Conservation (phyloP, 257 asterid genomes). For the Fraxinus quadrangulata region DNA sequence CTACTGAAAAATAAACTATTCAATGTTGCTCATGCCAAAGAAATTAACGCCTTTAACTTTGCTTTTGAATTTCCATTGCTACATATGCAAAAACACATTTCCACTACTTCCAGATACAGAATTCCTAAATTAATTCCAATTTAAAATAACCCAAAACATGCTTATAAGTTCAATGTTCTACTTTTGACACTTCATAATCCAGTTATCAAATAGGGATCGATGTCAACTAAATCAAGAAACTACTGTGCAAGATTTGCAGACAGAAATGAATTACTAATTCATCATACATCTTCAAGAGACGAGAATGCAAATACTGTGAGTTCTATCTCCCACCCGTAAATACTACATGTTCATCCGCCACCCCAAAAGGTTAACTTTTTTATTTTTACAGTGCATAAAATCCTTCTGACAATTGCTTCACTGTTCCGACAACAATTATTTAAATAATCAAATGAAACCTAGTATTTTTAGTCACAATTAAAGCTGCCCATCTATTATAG, state of each 20-base stretch:
- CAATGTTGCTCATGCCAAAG: not conserved
- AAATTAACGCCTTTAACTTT: conserved; percentile 13
- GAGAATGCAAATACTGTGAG: too few species aligned
- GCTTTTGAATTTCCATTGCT: not conserved
- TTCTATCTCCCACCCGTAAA: too few species aligned
- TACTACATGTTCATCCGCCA: too few species aligned
- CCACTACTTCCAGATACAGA: not conserved
- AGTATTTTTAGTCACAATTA: not conserved
- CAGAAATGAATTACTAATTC: too few species aligned
- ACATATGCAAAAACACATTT: not conserved
- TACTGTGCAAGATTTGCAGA: too few species aligned
- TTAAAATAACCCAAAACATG: not conserved
- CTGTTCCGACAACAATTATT: not conserved
- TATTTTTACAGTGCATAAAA: too few species aligned
- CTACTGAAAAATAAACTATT: not conserved
- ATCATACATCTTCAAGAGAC: too few species aligned
- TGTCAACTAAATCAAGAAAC: not conserved
- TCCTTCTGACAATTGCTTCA: not conserved
- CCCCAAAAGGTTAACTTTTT: too few species aligned
- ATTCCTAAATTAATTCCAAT: not conserved
- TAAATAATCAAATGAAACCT: too few species aligned
- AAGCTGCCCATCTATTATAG: not conserved
- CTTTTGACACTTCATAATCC: too few species aligned
- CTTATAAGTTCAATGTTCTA: not conserved
- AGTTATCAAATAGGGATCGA: too few species aligned